phyloP scores from a whole-genome alignment of 2,329 filamentous ascomycete species.

The Tolypocladium sp. region DNA sequence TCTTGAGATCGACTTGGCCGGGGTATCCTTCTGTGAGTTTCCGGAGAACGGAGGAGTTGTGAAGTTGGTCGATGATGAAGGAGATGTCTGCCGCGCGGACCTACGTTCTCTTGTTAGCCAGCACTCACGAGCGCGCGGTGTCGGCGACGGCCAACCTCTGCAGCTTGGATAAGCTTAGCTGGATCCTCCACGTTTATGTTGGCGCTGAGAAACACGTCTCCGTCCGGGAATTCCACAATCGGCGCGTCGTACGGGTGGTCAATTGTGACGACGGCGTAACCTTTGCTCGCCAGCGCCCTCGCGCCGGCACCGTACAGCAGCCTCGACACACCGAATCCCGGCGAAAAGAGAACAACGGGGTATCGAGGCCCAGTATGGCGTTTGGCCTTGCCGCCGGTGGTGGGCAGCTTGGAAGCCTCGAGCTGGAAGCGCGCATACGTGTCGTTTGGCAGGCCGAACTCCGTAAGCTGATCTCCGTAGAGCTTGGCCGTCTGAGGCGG shows the following conservation, averaged over 20 bases:
- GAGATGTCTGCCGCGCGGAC: constrained; percentile 21
- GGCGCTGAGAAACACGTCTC: constrained; percentile 10
- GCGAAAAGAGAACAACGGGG: constrained; percentile 29
- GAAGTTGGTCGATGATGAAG: constrained; percentile 23
- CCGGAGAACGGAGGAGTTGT: not conserved
- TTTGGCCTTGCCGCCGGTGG: not conserved
- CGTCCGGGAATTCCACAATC: constrained; percentile 32
- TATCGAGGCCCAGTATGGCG: not conserved
- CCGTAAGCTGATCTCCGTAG: not conserved
- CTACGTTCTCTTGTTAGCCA: constrained; percentile 2
- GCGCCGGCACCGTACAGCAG: constrained; percentile 29
- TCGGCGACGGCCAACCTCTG: not conserved
- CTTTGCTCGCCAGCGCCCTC: constrained; percentile 31
- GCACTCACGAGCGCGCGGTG: not conserved
- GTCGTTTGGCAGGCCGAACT: not conserved
- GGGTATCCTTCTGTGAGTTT: constrained; percentile 1
- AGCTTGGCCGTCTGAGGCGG: constrained; percentile 5
- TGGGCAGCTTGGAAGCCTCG: not conserved
- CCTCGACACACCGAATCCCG: constrained; percentile 28
- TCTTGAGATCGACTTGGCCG: constrained; percentile 4
- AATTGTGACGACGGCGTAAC: constrained; percentile 32
- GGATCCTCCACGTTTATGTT: constrained; percentile 8
- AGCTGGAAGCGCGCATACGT: not conserved
- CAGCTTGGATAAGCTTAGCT: not conserved
- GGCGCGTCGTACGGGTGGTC: constrained; percentile 35